phyloP scores from a whole-genome alignment of 352 stramenopile species.

The Phytopythium montanum region DNA sequence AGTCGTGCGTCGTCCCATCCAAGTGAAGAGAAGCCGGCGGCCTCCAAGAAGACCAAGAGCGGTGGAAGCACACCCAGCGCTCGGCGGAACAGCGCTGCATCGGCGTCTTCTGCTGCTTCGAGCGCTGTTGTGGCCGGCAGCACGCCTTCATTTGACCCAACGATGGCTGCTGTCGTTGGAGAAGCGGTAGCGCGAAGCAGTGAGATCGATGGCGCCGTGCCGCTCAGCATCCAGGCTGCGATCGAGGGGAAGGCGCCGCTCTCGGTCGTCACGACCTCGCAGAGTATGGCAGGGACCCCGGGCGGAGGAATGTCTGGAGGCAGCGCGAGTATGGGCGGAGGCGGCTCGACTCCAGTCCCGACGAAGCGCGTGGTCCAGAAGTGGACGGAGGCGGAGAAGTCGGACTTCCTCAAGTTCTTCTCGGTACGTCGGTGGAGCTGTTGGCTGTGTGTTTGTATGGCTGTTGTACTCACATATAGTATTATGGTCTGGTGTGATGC shows the following conservation, averaged over 20 bases:
- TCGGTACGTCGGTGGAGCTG: constrained; percentile 37
- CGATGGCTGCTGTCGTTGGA: background rate
- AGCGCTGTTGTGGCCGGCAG: background rate
- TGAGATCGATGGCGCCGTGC: background rate
- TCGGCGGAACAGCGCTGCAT: constrained; percentile 7
- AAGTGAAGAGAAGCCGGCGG: constrained; percentile 33
- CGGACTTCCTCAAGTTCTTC: constrained; percentile 87
- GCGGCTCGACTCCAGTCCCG: constrained; percentile 19
- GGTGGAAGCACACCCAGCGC: constrained; percentile 21
- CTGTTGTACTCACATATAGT: background rate
- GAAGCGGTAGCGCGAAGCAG: background rate
- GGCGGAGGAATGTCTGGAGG: background rate
- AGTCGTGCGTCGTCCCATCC: constrained; percentile 17
- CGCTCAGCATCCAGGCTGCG: background rate
- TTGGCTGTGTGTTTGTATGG: background rate
- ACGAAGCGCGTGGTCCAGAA: constrained; percentile 87
- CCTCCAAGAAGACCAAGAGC: constrained; percentile 40
- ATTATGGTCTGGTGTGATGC: constrained; percentile 9
- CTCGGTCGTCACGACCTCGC: background rate
- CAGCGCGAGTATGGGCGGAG: background rate
- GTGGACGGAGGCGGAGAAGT: constrained; percentile 88
- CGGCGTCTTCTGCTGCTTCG: background rate
- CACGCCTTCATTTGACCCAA: constrained; percentile 1
- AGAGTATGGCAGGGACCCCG: background rate
- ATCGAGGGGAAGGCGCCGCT: background rate